A percentile compares a stretch with the other conserved stretches of the same genome.
Conservation (phyloP, 352 stramenopile species). For the Phytophthora cryptogea region DNA sequence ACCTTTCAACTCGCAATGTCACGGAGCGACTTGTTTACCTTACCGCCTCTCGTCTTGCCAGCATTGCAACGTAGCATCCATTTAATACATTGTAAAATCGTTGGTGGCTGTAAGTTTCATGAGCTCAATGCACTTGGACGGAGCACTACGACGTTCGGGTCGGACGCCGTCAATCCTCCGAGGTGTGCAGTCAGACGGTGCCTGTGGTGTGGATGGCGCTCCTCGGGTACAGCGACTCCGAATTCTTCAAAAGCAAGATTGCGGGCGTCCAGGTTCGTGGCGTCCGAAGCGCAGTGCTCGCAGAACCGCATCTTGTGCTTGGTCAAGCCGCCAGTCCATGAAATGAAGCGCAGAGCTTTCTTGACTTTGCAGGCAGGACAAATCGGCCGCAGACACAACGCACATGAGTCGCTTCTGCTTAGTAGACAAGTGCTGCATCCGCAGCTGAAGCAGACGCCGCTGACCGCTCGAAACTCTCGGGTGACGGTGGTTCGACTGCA, state of each 20-base stretch:
- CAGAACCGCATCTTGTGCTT: slow-evolving; percentile 30
- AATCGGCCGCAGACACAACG: slow-evolving; percentile 24
- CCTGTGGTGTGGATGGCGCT: neutral
- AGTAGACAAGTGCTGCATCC: slow-evolving; percentile 7
- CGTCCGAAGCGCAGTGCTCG: slow-evolving; percentile 6
- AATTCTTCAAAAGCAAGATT: slow-evolving; percentile 25
- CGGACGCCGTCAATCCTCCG: slow-evolving; percentile 12
- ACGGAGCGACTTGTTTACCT: slow-evolving; percentile 5
- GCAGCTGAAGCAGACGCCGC: slow-evolving; percentile 27
- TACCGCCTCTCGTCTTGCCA: neutral
- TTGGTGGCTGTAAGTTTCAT: slow-evolving; percentile 15
- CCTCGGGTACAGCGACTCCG: slow-evolving; percentile 1
- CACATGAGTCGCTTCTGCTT: slow-evolving; percentile 27
- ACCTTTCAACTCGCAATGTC: neutral
- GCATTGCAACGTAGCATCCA: neutral
- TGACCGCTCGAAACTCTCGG: slow-evolving; percentile 6
- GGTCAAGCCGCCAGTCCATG: slow-evolving; percentile 14
- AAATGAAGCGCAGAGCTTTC: slow-evolving; percentile 25
- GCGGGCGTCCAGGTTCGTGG: slow-evolving; percentile 18
- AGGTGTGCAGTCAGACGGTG: slow-evolving; percentile 18
- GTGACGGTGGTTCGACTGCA: neutral
- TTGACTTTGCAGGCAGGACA: slow-evolving; percentile 32
- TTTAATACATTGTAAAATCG: neutral
- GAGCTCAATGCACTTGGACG: slow-evolving; percentile 23
- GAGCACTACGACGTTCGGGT: slow-evolving; percentile 29